A percentile compares a stretch with the other conserved stretches of the same genome.
These are phyloP conservation scores for Xerocomellus intermedius DNA, from an alignment of 768 basidiomycete species.

Conservation along the genomic window DNA sequence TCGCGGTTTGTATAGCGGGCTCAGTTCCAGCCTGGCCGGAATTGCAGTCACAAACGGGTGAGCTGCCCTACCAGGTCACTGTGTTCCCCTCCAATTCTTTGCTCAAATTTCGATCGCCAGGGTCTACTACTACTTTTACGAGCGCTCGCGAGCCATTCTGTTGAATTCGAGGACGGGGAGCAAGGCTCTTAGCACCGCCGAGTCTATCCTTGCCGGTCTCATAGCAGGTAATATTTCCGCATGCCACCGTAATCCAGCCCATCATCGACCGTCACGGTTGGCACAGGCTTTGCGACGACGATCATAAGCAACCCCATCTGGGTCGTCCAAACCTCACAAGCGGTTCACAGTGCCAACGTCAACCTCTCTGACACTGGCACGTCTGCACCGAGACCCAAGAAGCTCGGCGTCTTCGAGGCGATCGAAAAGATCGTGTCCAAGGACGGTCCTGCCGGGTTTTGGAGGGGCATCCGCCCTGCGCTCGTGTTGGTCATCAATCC, in stretches of 20 bases:
- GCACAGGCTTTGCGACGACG: conserved; percentile 80
- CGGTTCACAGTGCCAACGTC: conserved; percentile 55
- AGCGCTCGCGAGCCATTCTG: conserved; percentile 59
- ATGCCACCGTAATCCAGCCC: not conserved
- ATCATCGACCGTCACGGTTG: not conserved
- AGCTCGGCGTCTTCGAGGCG: conserved; percentile 65
- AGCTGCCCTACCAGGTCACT: conserved; percentile 26
- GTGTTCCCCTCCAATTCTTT: not conserved
- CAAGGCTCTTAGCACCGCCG: conserved; percentile 77
- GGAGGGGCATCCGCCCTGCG: conserved; percentile 93
- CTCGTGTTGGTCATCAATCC: conserved; percentile 92
- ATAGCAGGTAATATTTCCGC: conserved; percentile 63
- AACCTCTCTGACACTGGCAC: conserved; percentile 28
- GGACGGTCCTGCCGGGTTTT: conserved; percentile 78
- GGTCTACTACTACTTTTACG: conserved; percentile 93
- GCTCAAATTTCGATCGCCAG: conserved; percentile 36
- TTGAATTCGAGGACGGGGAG: conserved; percentile 53
- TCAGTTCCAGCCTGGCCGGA: conserved; percentile 81
- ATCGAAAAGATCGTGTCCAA: conserved; percentile 66
- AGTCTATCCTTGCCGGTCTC: conserved; percentile 85
- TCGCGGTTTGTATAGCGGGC: conserved; percentile 80
- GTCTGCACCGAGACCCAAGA: conserved; percentile 45
- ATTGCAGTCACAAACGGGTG: conserved; percentile 94
- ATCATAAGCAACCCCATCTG: conserved; percentile 93
- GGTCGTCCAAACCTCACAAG: conserved; percentile 93